Evolutionary conservation across 768 basidiomycete species (phyloP).

Genomic region (Dioszegia aurantiaca): DNA sequence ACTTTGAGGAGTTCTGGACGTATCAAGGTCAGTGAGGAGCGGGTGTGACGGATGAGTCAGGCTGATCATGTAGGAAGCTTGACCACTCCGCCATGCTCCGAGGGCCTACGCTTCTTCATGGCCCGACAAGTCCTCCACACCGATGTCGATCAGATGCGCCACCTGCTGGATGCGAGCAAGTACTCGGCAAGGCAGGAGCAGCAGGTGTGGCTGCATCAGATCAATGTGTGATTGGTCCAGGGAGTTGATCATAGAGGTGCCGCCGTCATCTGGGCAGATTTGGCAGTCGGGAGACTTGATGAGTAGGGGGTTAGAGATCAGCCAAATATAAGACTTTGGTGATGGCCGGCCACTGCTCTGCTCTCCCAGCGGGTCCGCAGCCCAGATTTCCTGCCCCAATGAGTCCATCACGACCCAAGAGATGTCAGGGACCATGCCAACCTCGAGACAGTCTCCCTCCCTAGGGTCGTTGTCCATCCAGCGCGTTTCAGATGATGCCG

Average conservation of each 20-base stretch:
- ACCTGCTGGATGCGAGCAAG: constrained; percentile 18
- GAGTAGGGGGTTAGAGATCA: too few species aligned
- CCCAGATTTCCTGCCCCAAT: too few species aligned
- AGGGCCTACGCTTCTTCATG: constrained; percentile 32
- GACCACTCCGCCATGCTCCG: constrained; percentile 28
- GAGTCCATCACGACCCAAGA: too few species aligned
- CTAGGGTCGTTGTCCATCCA: too few species aligned
- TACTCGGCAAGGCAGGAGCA: constrained; percentile 27
- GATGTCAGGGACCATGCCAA: too few species aligned
- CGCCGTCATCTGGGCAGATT: neutral
- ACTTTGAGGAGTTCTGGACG: constrained; percentile 29
- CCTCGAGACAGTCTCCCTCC: too few species aligned
- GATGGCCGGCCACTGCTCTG: too few species aligned
- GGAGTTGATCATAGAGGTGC: neutral
- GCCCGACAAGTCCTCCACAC: constrained; percentile 29
- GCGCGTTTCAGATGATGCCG: too few species aligned
- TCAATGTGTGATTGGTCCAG: constrained; percentile 21
- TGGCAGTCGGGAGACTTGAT: too few species aligned
- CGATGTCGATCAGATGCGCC: constrained; percentile 25
- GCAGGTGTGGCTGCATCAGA: constrained; percentile 31
- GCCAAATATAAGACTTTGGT: too few species aligned
- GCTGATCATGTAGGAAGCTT: constrained; percentile 13
- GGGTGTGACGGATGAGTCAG: neutral
- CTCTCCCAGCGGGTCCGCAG: too few species aligned
- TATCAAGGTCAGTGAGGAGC: constrained; percentile 17